phyloP scores from a whole-genome alignment of 129 eudicot species.

The Tagetes patula region DNA sequence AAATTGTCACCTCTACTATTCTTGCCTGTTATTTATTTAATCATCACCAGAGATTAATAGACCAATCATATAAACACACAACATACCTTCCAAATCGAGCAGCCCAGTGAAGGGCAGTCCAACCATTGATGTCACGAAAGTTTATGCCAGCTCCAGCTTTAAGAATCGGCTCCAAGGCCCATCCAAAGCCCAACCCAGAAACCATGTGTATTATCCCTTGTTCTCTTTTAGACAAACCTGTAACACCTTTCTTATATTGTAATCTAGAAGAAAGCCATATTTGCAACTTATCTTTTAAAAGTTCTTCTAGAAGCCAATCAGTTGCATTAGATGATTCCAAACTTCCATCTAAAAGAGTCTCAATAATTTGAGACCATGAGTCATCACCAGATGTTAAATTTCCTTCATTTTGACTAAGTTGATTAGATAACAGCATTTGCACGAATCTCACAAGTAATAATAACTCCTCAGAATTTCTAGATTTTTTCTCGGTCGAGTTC shows the following conservation, averaged over 20 bases:
- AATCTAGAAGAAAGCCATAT: conserved; percentile 66
- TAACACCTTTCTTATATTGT: conserved; percentile 17
- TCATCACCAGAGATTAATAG: not conserved
- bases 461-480: conserved; percentile 60
- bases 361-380: conserved; percentile 69
- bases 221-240: conserved; percentile 70
- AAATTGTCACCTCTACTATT: conserved; percentile 5
- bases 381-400: conserved; percentile 53
- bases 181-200: conserved; percentile 90
- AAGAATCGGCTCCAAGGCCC: conserved; percentile 89
- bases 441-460: conserved; percentile 72
- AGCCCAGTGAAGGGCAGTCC: conserved; percentile 99
- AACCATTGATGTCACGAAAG: conserved; percentile 87
- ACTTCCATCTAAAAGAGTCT: conserved; percentile 58
- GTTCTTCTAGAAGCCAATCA: conserved; percentile 79
- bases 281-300: conserved; percentile 80
- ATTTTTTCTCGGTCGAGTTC: conserved; percentile 39
- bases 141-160: conserved; percentile 68
- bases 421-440: conserved; percentile 56
- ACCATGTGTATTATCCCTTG: conserved; percentile 96
- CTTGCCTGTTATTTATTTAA: conserved; percentile 1
- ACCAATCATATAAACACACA: not conserved
- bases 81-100: conserved; percentile 90
- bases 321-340: conserved; percentile 46
- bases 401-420: conserved; percentile 39